Base-by-base conservation (phyloP, 805 yeast genomes). In the Pichia kluyveri region DNA sequence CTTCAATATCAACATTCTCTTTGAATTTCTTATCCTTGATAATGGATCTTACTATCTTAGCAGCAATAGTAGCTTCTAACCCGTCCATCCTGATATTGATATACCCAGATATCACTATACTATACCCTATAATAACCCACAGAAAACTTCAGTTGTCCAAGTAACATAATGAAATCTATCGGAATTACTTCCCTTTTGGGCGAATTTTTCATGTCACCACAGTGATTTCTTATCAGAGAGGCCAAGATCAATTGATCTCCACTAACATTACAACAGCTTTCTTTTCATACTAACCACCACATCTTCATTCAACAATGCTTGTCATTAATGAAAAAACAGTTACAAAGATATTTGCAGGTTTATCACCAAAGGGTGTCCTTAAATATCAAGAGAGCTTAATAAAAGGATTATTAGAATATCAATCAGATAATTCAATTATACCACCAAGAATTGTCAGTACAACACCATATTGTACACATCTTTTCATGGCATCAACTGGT, bases 401-500 rank as follows among this genome's bases (percentile, higher is more conserved):
- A 3, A 18, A 49, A 0, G 74, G 78, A 0, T 63, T 80, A 45
- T 34, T 45, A 6, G 67, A 62, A n/a, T 79, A 72, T 56, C 57
- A 70, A 14, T 32, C 60, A 2, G 71, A 75, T 52, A 76, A 75
- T 4, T 55, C 69, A 1, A 59, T 72, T 19, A 72, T 78, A 18
- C 86, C 86, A 3, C 77, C 73, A 38, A 63, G 86, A 55, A 76
- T 72, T 6, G 80, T 76, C 8, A 59, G 70, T 41, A 55, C 58
- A 30, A 60, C 75, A 54, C 59, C 70, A 41, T 62, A 67, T 4
- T 51, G 60, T 14, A 68, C 74, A 1, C 85, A 81, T 59, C 56
- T 82, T 31, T 79, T 78, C 60, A 82, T 82, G 87, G 83, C 85
- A 4, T 75, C 83, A n/a, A 69, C 76, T 5, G 78, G 79, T 15